Conservation (phyloP, 139 green algal species). For the Coelastrella sp. region DNA sequence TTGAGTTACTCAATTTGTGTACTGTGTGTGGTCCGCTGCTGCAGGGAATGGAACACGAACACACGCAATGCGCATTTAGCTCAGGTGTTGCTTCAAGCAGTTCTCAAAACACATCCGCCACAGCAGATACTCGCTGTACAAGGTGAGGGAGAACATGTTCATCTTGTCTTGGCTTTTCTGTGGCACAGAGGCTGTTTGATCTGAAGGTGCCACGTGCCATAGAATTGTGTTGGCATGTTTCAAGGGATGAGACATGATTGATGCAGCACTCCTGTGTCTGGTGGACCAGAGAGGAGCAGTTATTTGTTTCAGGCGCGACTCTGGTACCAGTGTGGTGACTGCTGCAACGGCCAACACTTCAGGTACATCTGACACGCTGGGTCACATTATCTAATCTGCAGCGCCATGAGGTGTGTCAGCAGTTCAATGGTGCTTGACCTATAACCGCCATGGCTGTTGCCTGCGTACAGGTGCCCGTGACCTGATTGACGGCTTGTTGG, state of each 20-base stretch:
- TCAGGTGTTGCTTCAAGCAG: conserved; percentile 82
- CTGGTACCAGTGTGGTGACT: no score
- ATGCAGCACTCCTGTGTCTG: no score
- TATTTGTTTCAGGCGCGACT: no score
- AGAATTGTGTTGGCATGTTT: no score
- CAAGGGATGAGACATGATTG: no score
- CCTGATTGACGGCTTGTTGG: conserved; percentile 84
- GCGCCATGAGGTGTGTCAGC: not conserved
- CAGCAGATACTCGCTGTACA: conserved; percentile 73
- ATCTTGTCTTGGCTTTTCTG: not conserved
- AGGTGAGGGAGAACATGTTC: conserved; percentile 28
- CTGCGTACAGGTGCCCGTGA: conserved; percentile 53
- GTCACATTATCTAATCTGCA: no score
- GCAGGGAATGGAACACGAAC: conserved; percentile 97
- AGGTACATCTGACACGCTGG: no score
- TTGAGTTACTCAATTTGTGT: no score
- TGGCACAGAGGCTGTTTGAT: not conserved
- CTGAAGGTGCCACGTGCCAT: not conserved
- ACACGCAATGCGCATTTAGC: conserved; percentile 83
- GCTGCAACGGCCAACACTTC: no score
- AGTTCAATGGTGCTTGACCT: not conserved
- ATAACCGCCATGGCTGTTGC: not conserved
- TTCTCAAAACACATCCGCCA: conserved; percentile 75
- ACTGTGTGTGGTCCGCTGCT: no score
- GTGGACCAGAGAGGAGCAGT: no score